Base-by-base conservation (phyloP, 2,329 filamentous ascomycete species). In the Phialophora verrucosa region DNA sequence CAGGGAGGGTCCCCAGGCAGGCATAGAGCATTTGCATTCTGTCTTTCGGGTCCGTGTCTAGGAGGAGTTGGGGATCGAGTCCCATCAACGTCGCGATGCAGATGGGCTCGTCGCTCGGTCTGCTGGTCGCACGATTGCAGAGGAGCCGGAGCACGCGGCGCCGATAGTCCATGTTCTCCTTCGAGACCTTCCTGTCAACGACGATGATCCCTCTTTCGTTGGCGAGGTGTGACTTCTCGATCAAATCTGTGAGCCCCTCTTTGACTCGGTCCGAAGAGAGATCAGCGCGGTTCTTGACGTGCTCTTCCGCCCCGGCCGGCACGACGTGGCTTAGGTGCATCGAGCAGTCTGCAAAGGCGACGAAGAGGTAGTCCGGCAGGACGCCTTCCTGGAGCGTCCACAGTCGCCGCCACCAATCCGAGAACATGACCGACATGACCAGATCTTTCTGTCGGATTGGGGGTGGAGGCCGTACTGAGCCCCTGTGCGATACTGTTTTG, bases 381-480 rank as follows among this genome's bases (percentile, higher is more conserved):
- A 47, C 56, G 23, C 31, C 56, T 49, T 59, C 56, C 23, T 59
- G 56, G n/a, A 59, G 56, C 38, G 56, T 59, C 56, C 56, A 59
- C 20, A 59, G 35, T 23, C 56, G 31, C 20, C 56, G 31, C 56
- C n/a, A 23, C 56, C 56, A 59, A 14, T 29, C 38, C 1, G 56
- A 59, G 20, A 42, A 47, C 27, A 25, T 59, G 31, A 59, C 31
- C 20, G n/a, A 23, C 31, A 59, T 59, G 31, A 27, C n/a, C 1
- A 59, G 17, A 8, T 59, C 56, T 25, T 42, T 29, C 17, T 42
- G 31, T 8, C n/a, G 17, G 17, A 35, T 12, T 17, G 38, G 38
- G 2, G 38, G 38, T 8, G 38, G 38, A 44, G 38, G 14, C 38
- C 38, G 14, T 6, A 12, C 32, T 10, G 14, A 17, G 14, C 38